phyloP scores from a whole-genome alignment of 2,329 filamentous ascomycete genomes.

The Didymella sp. region DNA sequence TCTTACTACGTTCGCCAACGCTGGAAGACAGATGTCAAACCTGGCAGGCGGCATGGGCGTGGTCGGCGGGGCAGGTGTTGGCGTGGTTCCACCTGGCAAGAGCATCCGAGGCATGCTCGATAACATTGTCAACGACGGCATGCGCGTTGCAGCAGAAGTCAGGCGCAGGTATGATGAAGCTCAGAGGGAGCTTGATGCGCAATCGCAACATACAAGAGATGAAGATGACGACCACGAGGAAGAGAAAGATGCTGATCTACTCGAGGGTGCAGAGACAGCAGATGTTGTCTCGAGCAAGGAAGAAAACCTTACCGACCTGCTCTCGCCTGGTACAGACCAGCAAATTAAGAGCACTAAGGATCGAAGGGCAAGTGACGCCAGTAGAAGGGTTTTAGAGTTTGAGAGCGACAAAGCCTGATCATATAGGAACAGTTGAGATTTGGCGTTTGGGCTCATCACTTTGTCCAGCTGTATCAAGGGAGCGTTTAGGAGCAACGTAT shows the following conservation, averaged over 20 bases:
- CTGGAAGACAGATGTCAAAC: constrained; percentile 58
- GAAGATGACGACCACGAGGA: constrained; percentile 69
- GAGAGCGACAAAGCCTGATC: constrained; percentile 37
- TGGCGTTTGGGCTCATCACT: constrained; percentile 12
- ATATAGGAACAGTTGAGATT: constrained; percentile 12
- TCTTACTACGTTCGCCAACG: constrained; percentile 83
- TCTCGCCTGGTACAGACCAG: constrained; percentile 28
- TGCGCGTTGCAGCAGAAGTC: constrained; percentile 93
- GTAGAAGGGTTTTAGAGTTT: constrained; percentile 49
- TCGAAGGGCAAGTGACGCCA: constrained; percentile 45
- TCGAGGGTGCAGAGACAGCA: constrained; percentile 59
- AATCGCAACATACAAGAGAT: constrained; percentile 63
- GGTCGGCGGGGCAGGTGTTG: constrained; percentile 53
- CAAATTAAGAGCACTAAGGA: constrained; percentile 41
- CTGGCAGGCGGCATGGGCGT: constrained; percentile 51
- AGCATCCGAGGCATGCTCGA: constrained; percentile 91
- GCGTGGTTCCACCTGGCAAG: constrained; percentile 69
- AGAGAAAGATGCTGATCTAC: constrained; percentile 53
- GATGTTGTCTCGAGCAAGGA: constrained; percentile 48
- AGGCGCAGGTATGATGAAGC: constrained; percentile 93
- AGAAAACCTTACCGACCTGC: constrained; percentile 23
- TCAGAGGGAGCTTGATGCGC: constrained; percentile 87
- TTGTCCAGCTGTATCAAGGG: constrained; percentile 2
- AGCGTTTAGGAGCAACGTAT: neutral
- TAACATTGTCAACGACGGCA: constrained; percentile 96